Conservation (phyloP, 305 asterid species). For the Fraxinus greggii region DNA sequence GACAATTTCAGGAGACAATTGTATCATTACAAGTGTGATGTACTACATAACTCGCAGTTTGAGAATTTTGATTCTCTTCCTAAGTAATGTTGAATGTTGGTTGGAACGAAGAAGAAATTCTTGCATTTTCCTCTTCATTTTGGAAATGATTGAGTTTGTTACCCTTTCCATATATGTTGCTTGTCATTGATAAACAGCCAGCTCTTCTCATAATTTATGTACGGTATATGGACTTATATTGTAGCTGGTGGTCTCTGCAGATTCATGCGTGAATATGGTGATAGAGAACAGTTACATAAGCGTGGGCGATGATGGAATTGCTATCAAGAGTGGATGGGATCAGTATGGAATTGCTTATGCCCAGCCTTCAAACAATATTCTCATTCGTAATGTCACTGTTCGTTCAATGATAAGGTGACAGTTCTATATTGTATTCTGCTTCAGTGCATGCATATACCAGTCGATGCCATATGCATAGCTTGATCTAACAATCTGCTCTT, state of each 20-base stretch:
- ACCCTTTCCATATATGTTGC: not conserved
- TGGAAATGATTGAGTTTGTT: not conserved
- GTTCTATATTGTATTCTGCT: constrained; percentile 8
- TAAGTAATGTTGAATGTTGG: too few relatives aligned
- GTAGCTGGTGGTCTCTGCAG: constrained; percentile 42
- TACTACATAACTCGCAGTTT: too few relatives aligned
- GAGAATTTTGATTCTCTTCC: too few relatives aligned
- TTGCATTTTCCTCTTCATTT: not conserved
- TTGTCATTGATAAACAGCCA: not conserved
- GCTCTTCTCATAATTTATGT: not conserved
- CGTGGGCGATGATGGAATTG: constrained; percentile 90
- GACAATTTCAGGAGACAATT: too few relatives aligned
- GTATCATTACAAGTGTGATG: too few relatives aligned
- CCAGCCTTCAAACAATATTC: constrained; percentile 73
- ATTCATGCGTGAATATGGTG: constrained; percentile 76
- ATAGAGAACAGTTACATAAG: constrained; percentile 84
- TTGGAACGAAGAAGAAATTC: too few relatives aligned
- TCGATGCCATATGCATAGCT: not conserved
- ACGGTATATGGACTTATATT: constrained; percentile 16
- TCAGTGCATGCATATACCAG: constrained; percentile 14
- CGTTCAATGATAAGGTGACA: constrained; percentile 83
- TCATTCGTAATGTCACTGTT: constrained; percentile 69
- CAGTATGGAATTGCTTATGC: constrained; percentile 95
- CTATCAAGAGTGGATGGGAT: constrained; percentile 98
- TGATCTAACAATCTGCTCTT: not conserved